Evolutionary conservation across 352 stramenopile species (phyloP), one percentile per base, ranked within the genome.

Genomic region (Globisporangium parvum): DNA sequence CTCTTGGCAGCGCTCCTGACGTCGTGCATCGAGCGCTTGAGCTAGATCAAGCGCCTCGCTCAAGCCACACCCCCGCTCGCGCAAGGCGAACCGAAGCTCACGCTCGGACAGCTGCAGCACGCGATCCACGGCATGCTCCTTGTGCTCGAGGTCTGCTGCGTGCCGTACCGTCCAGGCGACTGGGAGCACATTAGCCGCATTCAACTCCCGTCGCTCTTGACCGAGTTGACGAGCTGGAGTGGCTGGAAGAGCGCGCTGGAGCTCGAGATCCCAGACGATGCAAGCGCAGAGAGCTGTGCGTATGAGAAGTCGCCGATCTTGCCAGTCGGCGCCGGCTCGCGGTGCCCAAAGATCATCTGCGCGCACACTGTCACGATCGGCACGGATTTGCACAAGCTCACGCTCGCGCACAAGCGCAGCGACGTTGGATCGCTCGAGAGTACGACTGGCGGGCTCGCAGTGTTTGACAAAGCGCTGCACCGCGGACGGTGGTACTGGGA

Each of bases 401-500:
- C 73, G 37, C 64, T 91, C 21, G 57, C 65, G 3, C 66, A 83
- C 53, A 71, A 80, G 33, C 56, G 50, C 1, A 24, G 42, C 2
- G n/a, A 45, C 48, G 26, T 6, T 15, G 42, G 20, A 1, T 33
- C 42, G 2, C 2, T 18, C 20, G 35, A 28, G 21, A 48, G 55
- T 21, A 39, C n/a, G 21, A 41, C 20, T 48, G 74, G 77, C 12
- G 83, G 79, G 0, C 64, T 95, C 49, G 80, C 74, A 3, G 75
- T 95, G 3, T 89, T 87, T 51, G 67, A 91, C 39, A 80, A 85
- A 53, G 33, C 53, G 4, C 71, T 93, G 9, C 69, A 55, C 18
- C 73, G 71, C 47, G 85, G 85, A 1, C 70, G 70, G 44, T 95
- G 85, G 85, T 95, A 89, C 63, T 95, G 82, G 80, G 77, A 95